Conservation (phyloP, 139 green algal species). For the Ettlia oleoabundans region DNA sequence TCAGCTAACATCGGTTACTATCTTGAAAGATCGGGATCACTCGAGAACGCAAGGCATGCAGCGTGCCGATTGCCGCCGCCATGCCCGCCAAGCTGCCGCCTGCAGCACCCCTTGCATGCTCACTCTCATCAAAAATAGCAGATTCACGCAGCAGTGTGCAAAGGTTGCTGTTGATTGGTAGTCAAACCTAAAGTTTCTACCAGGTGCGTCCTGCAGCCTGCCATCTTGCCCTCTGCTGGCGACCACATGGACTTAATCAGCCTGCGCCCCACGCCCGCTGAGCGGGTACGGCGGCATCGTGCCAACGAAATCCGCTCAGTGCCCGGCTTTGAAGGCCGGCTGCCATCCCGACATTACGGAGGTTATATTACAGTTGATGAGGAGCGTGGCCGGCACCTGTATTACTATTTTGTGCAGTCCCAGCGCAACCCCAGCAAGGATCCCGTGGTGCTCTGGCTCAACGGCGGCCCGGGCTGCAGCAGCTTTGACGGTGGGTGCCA, state of each 20-base stretch:
- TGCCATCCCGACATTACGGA: slow-evolving; percentile 5
- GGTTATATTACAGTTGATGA: slow-evolving; percentile 56
- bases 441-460: slow-evolving; percentile 81
- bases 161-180: too few species aligned
- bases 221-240: not conserved
- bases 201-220: not conserved
- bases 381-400: slow-evolving; percentile 40
- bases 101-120: too few species aligned
- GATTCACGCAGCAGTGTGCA: too few species aligned
- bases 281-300: not conserved
- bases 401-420: slow-evolving; percentile 60
- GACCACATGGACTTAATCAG: not conserved
- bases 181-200: too few species aligned
- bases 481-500: slow-evolving; percentile 29
- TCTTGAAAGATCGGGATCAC: too few species aligned
- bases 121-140: too few species aligned
- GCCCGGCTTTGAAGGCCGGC: slow-evolving; percentile 12
- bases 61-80: too few species aligned
- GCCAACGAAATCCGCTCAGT: slow-evolving; percentile 1
- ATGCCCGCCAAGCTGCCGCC: too few species aligned
- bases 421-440: slow-evolving; percentile 28
- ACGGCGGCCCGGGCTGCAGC: slow-evolving; percentile 49
- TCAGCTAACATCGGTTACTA: too few species aligned
- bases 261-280: not conserved
- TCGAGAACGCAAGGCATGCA: too few species aligned